Evolutionary conservation across 176 grass and related monocot genomes (phyloP), one percentile per base, ranked within the genome.

Genomic region (Alloteropsis semialata): DNA sequence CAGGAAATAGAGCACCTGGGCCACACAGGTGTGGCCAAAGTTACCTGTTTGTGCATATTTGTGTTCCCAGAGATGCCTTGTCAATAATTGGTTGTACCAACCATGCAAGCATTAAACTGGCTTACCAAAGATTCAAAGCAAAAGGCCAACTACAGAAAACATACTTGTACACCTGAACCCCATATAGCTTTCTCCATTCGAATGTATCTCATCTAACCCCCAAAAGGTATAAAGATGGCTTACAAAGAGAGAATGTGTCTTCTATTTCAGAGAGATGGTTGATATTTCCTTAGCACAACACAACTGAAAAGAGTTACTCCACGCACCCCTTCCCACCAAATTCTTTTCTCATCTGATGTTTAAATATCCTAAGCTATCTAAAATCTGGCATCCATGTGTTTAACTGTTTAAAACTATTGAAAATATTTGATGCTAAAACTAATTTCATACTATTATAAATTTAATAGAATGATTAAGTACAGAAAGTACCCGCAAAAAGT

Each of bases 71-170:
- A 60, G 55, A 62, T 29, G n/a, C 79, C 37, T 30, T 51, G 69
- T 50, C 33, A 82, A 87, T 78, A 83, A 86, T 69, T 79, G 56
- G 28, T 74, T 74, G 24, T 73, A 81, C 34, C 14, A 49, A 77
- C 29, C 36, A 83, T 36, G 53, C 34, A 38, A 32, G 75, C 7
- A 80, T 81, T 74, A 55, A 65, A 53, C 59, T 36, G 19, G 25
- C 27, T 85, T 74, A 61, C 34, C n/a, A 76, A 62, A 60, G 19
- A 78, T 53, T 57, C 53, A 69, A 7, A 80, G 67, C 25, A 85
- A 56, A 82, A 54, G 22, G 29, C 17, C 65, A 91, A 81, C 58
- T 51, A 84, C 54, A 79, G 48, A 54, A 37, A 28, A 60, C 69
- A 84, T 24, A 66, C 49, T 44, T 19, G 30, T 81, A 72, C 62